Evolutionary conservation across 2,329 filamentous ascomycete genomes (phyloP), one percentile per base, ranked within the genome.

Genomic region (Bipolaris bicolor): DNA sequence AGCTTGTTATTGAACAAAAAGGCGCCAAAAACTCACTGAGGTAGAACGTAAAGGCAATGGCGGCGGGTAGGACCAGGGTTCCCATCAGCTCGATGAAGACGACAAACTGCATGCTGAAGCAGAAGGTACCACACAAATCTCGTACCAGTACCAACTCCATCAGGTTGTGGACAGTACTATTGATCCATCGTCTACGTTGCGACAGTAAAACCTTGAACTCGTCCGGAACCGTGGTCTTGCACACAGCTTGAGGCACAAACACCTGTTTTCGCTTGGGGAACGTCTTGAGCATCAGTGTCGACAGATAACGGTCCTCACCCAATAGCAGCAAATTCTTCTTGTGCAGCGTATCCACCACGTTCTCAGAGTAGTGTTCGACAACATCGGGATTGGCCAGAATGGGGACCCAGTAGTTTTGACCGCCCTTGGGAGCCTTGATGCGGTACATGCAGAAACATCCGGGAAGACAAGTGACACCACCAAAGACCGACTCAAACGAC

Each of bases 381-480:
- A 99, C 91, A 72, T 99, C 96, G 2, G 96, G 96, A 76, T 99
- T 99, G 67, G 95, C 95, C 63, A 99, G 85, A 71, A 99, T 98
- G 7, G 95, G 95, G 22, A 99, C 95, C 95, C 95, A 99, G 81
- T 98, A 99, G 82, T 99, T 98, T 76, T 98, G 92, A 24, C 90
- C 94, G 64, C 95, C 95, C 81, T 99, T 99, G 59, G 95, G 96
- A 29, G 95, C 91, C 80, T 99, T 99, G 86, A 99, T 98, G 72
- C 95, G 91, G 82, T 99, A 99, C 96, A 99, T 99, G 84, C 92
- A 97, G 88, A 99, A 99, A 83, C 95, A 99, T 64, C 95, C 95
- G 15, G 95, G 95, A 67, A 99, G 83, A 84, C 95, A 99, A 63
- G 95, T 99, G 60, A 99, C 95, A 90, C 95, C 95, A 79, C 95